Percentiles rank a stretch among this genome's conserved stretches.
These are phyloP conservation scores for Microsporum ferrugineum DNA, from an alignment of 2,329 filamentous ascomycete genomes.

Conservation along the genomic window DNA sequence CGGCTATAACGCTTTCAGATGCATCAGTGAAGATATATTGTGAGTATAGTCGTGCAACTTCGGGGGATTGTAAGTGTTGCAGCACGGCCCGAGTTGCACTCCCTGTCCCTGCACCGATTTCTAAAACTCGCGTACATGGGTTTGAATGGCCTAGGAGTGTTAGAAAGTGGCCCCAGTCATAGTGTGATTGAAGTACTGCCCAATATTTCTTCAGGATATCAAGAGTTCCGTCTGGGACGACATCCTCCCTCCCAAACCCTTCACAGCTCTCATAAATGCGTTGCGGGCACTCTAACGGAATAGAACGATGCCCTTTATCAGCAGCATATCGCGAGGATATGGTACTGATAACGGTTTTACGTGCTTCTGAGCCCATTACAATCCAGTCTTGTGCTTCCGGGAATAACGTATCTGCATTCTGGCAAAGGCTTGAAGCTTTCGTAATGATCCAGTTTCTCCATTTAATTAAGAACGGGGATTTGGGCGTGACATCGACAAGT, in stretches of 20 bases:
- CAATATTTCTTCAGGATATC: neutral
- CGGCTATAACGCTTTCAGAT: neutral
- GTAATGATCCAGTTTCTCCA: neutral
- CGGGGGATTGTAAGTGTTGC: neutral
- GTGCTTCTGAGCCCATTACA: neutral
- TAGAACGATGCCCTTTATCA: neutral
- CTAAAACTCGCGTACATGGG: conserved; percentile 12
- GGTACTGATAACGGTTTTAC: neutral
- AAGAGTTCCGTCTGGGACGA: neutral
- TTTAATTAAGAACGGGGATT: neutral
- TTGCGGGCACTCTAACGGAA: neutral
- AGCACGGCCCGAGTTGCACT: conserved; percentile 2
- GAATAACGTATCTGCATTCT: neutral
- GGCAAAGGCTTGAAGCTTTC: neutral
- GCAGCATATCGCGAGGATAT: neutral
- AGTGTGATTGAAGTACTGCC: neutral
- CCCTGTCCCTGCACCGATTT: conserved; percentile 15
- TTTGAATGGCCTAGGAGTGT: conserved; percentile 9
- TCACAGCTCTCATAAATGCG: neutral
- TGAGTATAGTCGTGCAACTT: neutral
- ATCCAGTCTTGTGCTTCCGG: neutral
- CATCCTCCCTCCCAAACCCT: neutral
- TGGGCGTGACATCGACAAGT: neutral
- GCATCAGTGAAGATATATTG: conserved; percentile 10
- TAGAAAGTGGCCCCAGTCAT: neutral